Conservation (phyloP, 345 rosid species). For the Turritis glabra region DNA sequence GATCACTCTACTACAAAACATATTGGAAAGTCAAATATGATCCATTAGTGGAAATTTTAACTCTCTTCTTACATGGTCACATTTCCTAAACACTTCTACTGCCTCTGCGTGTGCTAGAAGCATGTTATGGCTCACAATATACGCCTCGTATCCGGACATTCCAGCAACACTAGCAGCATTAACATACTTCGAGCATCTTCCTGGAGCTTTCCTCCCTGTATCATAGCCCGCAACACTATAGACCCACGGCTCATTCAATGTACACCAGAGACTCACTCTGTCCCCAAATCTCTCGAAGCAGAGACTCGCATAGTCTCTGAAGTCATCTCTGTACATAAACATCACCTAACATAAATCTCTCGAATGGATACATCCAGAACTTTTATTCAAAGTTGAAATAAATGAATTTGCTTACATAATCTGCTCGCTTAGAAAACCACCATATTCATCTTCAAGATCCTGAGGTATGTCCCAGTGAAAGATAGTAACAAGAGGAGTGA, state of each 20-base stretch:
- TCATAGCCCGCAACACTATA: constrained; percentile 42
- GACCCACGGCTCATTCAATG: constrained; percentile 51
- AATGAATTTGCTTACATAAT: constrained; percentile 44
- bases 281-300: constrained; percentile 57
- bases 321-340: constrained; percentile 44
- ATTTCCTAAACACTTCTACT: constrained; percentile 39
- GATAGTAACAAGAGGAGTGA: constrained; percentile 51
- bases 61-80: constrained; percentile 34
- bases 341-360: constrained; percentile 4
- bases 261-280: constrained; percentile 55
- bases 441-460: constrained; percentile 54
- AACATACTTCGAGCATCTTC: constrained; percentile 40
- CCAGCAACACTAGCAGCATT: constrained; percentile 40
- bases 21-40: not conserved
- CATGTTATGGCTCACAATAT: constrained; percentile 41
- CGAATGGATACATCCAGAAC: not conserved
- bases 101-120: constrained; percentile 42
- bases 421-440: constrained; percentile 48
- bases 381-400: not conserved
- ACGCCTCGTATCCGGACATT: constrained; percentile 42
- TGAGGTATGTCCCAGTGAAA: constrained; percentile 64
- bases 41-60: not conserved
- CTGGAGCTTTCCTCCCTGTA: constrained; percentile 42
- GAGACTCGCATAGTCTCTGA: constrained; percentile 42
- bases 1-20: not conserved